These are phyloP conservation scores for Yamadazyma endophytica DNA, from an alignment of 805 yeast genomes.

Conservation along the genomic window DNA sequence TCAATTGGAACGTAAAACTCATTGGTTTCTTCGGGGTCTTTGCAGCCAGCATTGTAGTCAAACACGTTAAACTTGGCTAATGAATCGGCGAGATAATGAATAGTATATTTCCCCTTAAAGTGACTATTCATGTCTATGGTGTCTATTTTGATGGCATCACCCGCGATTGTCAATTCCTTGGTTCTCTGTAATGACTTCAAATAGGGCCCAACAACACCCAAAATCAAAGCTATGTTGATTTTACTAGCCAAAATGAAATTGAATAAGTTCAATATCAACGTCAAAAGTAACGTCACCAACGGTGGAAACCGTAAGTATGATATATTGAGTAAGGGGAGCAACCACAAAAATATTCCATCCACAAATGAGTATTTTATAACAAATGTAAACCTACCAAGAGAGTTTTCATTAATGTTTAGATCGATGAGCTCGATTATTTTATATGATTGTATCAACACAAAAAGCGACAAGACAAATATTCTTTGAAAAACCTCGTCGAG, in stretches of 20 bases:
- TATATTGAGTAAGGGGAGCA: constrained; percentile 69
- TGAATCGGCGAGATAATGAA: constrained; percentile 87
- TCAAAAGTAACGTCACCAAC: constrained; percentile 47
- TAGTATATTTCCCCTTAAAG: constrained; percentile 80
- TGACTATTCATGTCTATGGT: constrained; percentile 52
- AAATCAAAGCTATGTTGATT: constrained; percentile 43
- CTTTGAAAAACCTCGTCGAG: constrained; percentile 79
- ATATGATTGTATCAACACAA: constrained; percentile 77
- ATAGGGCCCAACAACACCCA: constrained; percentile 30
- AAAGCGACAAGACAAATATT: constrained; percentile 58
- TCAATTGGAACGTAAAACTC: constrained; percentile 56
- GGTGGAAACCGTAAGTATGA: constrained; percentile 69
- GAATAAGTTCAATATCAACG: constrained; percentile 40
- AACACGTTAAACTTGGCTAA: constrained; percentile 81
- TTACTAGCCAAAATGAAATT: constrained; percentile 56
- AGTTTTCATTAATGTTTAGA: constrained; percentile 42
- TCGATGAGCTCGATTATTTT: constrained; percentile 69
- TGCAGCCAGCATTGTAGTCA: constrained; percentile 56
- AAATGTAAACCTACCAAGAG: constrained; percentile 50
- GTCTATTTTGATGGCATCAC: constrained; percentile 39
- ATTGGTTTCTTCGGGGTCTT: constrained; percentile 3
- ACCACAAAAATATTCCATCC: constrained; percentile 68
- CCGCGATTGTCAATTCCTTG: constrained; percentile 49
- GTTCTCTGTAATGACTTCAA: constrained; percentile 41
- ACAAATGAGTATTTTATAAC: constrained; percentile 65